Percentiles rank a stretch among this genome's conserved stretches.
Evolutionary conservation across 192 early-diverging fungal species (phyloP).

Genomic region (Dispira simplex): DNA sequence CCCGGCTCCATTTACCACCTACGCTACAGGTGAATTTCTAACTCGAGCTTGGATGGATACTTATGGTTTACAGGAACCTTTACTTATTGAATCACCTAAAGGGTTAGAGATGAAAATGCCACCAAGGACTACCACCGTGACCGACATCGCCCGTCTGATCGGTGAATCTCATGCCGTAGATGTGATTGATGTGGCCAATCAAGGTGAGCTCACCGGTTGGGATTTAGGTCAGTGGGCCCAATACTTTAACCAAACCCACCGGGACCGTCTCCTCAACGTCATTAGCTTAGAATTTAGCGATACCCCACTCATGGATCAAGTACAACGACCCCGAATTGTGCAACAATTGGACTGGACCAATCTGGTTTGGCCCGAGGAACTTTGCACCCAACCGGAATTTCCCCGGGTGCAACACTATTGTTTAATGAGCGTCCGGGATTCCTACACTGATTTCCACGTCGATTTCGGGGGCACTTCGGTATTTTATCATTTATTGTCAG

Average conservation of each 20-base stretch:
- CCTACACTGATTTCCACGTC: slow-evolving; percentile 70
- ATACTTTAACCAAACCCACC: slow-evolving; percentile 42
- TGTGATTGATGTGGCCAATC: slow-evolving; percentile 49
- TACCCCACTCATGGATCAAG: slow-evolving; percentile 38
- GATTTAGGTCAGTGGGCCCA: slow-evolving; percentile 54
- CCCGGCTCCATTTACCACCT: slow-evolving; percentile 32
- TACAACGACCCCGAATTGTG: slow-evolving; percentile 50
- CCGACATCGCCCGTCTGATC: slow-evolving; percentile 20
- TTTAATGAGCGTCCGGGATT: slow-evolving; percentile 68
- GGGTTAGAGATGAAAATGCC: slow-evolving; percentile 69
- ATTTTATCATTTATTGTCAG: slow-evolving; percentile 68
- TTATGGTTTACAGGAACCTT: slow-evolving; percentile 42
- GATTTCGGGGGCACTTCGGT: slow-evolving; percentile 55
- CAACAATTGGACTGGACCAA: slow-evolving; percentile 67
- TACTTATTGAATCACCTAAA: slow-evolving; percentile 39
- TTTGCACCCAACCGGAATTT: slow-evolving; percentile 38
- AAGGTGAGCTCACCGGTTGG: slow-evolving; percentile 49
- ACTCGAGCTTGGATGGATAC: slow-evolving; percentile 36
- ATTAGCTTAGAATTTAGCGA: slow-evolving; percentile 64
- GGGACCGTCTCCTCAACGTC: slow-evolving; percentile 56
- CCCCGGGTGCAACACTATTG: slow-evolving; percentile 75
- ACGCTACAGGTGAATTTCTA: slow-evolving; percentile 31
- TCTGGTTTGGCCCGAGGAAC: slow-evolving; percentile 45
- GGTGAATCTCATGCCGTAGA: neutral
- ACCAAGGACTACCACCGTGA: slow-evolving; percentile 28